Evolutionary conservation across 1,284 basidiomycete species (phyloP), one percentile per base, ranked within the genome.

Genomic region (Ceratobasidium sp.): DNA sequence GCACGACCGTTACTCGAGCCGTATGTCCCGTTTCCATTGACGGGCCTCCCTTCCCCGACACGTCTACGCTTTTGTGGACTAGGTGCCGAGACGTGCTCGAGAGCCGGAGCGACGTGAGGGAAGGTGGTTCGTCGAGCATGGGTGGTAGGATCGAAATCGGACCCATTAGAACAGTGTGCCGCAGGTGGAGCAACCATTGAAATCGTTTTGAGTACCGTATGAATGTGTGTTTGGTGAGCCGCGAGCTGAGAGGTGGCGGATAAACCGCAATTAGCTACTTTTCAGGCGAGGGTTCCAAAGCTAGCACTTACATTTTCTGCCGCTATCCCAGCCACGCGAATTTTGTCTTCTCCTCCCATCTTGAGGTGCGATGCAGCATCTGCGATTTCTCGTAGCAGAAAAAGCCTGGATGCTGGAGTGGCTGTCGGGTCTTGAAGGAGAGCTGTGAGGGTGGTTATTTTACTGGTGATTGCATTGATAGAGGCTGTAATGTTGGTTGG

Each of bases 301-400:
- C 29, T 77, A 29, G 69, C 9, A 83, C 87, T 80, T 79, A 89
- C 88, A 17, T 87, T 94, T 85, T 99, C 97, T 73, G 96, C 95
- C 11, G 97, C 97, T 80, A 94, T 94, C 80, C 93, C 95, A 11
- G 96, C 96, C 77, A 99, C 96, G 81, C 97, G 90, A 83, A 99
- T 99, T 88, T 99, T 99, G 90, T 99, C 97, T 84, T 99, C 98
- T 59, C 95, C 95, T 52, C 98, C 98, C 77, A 97, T 90, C 84
- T 96, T 96, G 86, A 98, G 95, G 65, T 94, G 89, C 54, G 89
- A 87, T 0, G 96, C 95, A 84, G 98, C 97, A 78, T 98, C 96
- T 11, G 96, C 95, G 81, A 98, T 96, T 83, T 98, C 95, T 77
- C 92, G 90, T 78, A 99, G 90, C 40, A 97, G 90, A 85, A 92